A percentile compares a stretch with the other conserved stretches of the same genome.
These are phyloP conservation scores for Claviceps lovelessii DNA, from an alignment of 2,329 filamentous ascomycete species.

Conservation along the genomic window DNA sequence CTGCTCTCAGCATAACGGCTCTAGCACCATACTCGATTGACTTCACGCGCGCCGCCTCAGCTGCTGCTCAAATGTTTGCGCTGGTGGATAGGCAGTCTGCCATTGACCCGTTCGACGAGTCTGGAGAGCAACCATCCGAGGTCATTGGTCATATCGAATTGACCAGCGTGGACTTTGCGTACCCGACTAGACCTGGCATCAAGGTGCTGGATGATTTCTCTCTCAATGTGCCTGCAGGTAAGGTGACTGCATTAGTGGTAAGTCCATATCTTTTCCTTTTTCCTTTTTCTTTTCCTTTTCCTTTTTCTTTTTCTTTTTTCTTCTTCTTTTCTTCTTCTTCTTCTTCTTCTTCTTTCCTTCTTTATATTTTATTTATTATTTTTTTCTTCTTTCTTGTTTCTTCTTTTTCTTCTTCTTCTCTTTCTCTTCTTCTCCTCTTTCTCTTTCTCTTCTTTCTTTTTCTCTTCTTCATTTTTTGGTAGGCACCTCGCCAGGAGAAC, in stretches of 20 bases:
- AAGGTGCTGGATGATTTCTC: conserved; percentile 28
- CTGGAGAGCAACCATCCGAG: conserved; percentile 6
- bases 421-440: too few species aligned
- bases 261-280: conserved; percentile 3
- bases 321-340: neutral
- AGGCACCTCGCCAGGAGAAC: neutral
- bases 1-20: conserved; percentile 20
- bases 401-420: too few species aligned
- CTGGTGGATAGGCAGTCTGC: neutral
- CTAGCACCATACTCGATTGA: conserved; percentile 24
- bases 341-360: too few species aligned
- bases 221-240: conserved; percentile 28
- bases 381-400: too few species aligned
- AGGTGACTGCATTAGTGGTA: conserved; percentile 28
- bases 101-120: conserved; percentile 16
- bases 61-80: conserved; percentile 10
- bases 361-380: too few species aligned
- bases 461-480: too few species aligned
- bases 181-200: conserved; percentile 29
- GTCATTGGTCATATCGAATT: conserved; percentile 23
- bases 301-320: neutral
- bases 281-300: neutral
- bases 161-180: conserved; percentile 28
- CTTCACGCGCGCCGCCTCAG: conserved; percentile 24
- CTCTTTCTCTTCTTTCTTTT: too few species aligned